Evolutionary conservation across 768 basidiomycete species (phyloP).

Genomic region (Crassisporium funariophilum): DNA sequence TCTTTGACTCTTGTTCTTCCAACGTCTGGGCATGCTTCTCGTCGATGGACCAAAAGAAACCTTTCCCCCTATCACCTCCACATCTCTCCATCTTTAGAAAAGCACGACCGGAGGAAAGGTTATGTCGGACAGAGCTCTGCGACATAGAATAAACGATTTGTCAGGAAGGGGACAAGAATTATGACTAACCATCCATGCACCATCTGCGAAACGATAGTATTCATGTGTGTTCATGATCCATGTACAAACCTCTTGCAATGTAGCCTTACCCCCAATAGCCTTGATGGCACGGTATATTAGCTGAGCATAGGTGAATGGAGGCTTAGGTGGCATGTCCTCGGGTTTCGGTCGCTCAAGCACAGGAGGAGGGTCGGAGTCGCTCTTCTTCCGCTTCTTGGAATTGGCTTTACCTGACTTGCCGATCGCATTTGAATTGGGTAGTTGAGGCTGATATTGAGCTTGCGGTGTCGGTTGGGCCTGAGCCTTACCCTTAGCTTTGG

Average conservation of each 20-base stretch:
- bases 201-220: conserved; percentile 86
- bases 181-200: conserved; percentile 85
- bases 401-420: conserved; percentile 49
- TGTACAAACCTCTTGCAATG: conserved; percentile 86
- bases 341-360: conserved; percentile 50
- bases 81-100: conserved; percentile 91
- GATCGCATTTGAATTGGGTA: conserved; percentile 66
- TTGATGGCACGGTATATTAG: conserved; percentile 90
- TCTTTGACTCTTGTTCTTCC: conserved; percentile 69
- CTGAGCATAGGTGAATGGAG: conserved; percentile 87
- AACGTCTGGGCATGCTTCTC: conserved; percentile 67
- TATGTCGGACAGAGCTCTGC: conserved; percentile 94
- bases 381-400: conserved; percentile 77
- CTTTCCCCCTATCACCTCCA: conserved; percentile 86
- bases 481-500: conserved; percentile 25
- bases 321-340: conserved; percentile 85
- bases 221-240: conserved; percentile 91
- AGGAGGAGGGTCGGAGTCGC: conserved; percentile 43
- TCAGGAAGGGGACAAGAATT: conserved; percentile 10
- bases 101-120: conserved; percentile 88
- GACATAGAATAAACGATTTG: conserved; percentile 10
- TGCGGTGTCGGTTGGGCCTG: conserved; percentile 42
- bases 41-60: conserved; percentile 92
- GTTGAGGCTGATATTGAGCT: conserved; percentile 46
- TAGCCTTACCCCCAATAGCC: conserved; percentile 80